A percentile compares a stretch with the other conserved stretches of the same genome.
Conservation (phyloP, 192 early-diverging fungal genomes). For the Coemansia brasiliensis region DNA sequence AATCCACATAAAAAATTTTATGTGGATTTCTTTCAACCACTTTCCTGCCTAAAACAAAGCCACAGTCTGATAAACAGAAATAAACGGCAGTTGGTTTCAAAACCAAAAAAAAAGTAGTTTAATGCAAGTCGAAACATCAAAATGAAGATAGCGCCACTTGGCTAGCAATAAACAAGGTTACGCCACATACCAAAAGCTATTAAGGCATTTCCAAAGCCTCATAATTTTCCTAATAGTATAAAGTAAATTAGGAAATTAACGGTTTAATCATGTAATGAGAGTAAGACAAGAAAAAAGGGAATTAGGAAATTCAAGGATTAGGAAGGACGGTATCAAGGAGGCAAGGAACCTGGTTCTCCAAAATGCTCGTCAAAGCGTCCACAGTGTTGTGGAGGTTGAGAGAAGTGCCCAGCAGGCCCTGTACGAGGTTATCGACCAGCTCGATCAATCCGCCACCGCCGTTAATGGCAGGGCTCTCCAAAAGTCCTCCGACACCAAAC, state of each 20-base stretch:
- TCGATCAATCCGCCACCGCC: slow-evolving; percentile 30
- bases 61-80: no score
- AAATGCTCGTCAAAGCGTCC: slow-evolving; percentile 31
- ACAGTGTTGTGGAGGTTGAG: slow-evolving; percentile 44
- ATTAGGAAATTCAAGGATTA: slow-evolving; percentile 19
- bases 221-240: no score
- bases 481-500: slow-evolving; percentile 28
- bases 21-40: no score
- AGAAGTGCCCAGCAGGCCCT: slow-evolving; percentile 35
- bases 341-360: slow-evolving; percentile 49
- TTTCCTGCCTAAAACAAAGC: no score
- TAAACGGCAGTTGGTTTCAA: no score
- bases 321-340: slow-evolving; percentile 47
- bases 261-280: neutral
- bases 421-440: slow-evolving; percentile 47
- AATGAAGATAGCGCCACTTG: no score
- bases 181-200: no score
- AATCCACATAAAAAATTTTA: no score
- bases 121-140: no score
- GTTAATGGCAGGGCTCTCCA: slow-evolving; percentile 33
- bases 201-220: no score
- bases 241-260: slow-evolving; percentile 1
- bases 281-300: slow-evolving; percentile 6
- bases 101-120: no score
- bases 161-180: no score